Evolutionary conservation across 192 early-diverging fungal species (phyloP).

Genomic region (Allomyces macrogynus): DNA sequence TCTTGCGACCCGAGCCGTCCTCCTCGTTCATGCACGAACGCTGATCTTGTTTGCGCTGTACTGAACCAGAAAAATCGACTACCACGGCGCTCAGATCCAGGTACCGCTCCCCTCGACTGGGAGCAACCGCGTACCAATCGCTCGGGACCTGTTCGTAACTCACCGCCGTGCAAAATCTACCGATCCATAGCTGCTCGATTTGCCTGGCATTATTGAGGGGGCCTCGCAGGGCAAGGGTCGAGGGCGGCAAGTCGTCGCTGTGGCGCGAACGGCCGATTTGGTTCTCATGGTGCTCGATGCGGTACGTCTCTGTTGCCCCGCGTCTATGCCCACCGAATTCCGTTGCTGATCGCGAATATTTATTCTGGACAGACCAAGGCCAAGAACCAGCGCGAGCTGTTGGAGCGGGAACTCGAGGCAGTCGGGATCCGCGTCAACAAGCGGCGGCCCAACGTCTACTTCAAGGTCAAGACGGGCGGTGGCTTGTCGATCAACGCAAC

Average conservation of each 20-base stretch:
- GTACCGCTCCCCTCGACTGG: too few species aligned
- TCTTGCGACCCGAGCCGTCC: slow-evolving; percentile 4
- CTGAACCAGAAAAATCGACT: slow-evolving; percentile 27
- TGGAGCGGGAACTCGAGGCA: slow-evolving; percentile 91
- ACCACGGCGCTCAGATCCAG: slow-evolving; percentile 96
- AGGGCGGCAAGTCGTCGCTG: slow-evolving; percentile 85
- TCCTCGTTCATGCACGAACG: background rate
- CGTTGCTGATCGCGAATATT: too few species aligned
- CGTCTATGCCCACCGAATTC: too few species aligned
- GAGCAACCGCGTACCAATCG: too few species aligned
- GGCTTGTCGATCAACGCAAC: slow-evolving; percentile 89
- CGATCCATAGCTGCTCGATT: slow-evolving; percentile 55
- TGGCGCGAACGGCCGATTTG: slow-evolving; percentile 89
- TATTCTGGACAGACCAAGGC: slow-evolving; percentile 33
- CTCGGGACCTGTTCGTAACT: background rate
- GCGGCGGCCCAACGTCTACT: slow-evolving; percentile 80
- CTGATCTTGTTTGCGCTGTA: too few species aligned
- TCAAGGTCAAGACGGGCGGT: slow-evolving; percentile 89
- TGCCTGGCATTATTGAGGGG: slow-evolving; percentile 94
- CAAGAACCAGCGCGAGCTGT: slow-evolving; percentile 76
- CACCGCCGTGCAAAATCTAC: background rate
- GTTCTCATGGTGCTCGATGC: slow-evolving; percentile 96
- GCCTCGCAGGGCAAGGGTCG: slow-evolving; percentile 99
- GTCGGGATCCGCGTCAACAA: slow-evolving; percentile 96
- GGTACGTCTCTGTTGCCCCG: slow-evolving; percentile 11